These are phyloP conservation scores for Camelina hispida DNA, from an alignment of 345 rosid genomes.

Conservation along the genomic window DNA sequence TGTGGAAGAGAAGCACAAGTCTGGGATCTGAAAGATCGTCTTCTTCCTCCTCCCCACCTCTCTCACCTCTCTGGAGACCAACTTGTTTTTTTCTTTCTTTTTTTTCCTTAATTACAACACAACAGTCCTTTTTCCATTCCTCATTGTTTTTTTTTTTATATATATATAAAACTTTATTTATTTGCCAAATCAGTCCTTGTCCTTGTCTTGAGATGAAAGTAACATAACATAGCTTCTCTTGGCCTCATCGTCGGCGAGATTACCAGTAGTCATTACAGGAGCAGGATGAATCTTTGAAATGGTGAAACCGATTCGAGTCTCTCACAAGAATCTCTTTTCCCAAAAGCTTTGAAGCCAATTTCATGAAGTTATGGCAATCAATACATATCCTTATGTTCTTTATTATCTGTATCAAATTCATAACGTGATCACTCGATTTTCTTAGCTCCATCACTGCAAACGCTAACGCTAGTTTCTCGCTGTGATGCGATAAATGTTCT, in stretches of 20 bases:
- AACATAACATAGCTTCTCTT: conserved; percentile 2
- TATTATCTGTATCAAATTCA: conserved; percentile 58
- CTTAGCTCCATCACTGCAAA: conserved; percentile 60
- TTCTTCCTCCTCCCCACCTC: conserved; percentile 34
- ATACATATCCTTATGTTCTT: conserved; percentile 85
- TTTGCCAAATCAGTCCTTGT: conserved; percentile 39
- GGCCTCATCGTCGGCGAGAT: conserved; percentile 25
- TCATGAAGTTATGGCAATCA: conserved; percentile 94
- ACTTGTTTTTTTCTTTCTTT: conserved; percentile 29
- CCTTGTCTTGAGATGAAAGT: conserved; percentile 42
- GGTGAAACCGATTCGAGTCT: conserved; percentile 89
- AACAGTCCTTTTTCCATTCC: conserved; percentile 9
- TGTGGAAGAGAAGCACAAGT: conserved; percentile 24
- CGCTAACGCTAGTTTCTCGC: conserved; percentile 85
- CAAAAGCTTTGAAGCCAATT: conserved; percentile 66
- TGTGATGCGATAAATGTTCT: conserved; percentile 70
- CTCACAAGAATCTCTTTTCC: conserved; percentile 73
- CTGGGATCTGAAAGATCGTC: conserved; percentile 43
- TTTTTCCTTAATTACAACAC: conserved; percentile 22
- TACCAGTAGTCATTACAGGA: conserved; percentile 91
- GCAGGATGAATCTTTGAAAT: conserved; percentile 62
- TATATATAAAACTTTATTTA: conserved; percentile 6
- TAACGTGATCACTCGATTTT: conserved; percentile 33
- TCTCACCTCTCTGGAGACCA: conserved; percentile 10
- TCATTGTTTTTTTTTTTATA: background rate